Evolutionary conservation across 169 alveolate species (phyloP).

Genomic region (Theileria parva): DNA sequence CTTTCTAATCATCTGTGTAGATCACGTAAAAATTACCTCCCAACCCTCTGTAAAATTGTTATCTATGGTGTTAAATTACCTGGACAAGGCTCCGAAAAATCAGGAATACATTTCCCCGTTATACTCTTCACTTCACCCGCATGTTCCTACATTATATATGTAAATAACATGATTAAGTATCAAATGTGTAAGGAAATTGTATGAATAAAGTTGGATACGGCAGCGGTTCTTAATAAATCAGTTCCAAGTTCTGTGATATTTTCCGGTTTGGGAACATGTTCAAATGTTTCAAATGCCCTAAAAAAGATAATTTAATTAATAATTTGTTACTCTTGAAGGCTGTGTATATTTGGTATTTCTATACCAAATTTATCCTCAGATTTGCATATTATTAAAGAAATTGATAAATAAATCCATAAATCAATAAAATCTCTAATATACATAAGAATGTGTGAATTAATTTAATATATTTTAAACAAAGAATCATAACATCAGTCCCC

Average conservation of each 20-base stretch:
- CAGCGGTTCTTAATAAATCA: conserved; percentile 44
- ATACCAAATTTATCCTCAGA: conserved; percentile 35
- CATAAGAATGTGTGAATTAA: conserved; percentile 9
- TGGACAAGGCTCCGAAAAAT: conserved; percentile 55
- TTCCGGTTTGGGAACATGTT: conserved; percentile 41
- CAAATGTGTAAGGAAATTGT: too few relatives aligned
- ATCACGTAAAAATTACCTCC: conserved; percentile 30
- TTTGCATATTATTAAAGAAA: not conserved
- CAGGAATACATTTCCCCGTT: conserved; percentile 47
- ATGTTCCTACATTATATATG: conserved; percentile 13
- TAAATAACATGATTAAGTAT: too few relatives aligned
- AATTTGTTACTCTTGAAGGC: conserved; percentile 41
- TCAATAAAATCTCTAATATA: not conserved
- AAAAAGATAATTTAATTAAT: not conserved
- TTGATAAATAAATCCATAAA: not conserved
- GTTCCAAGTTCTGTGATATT: conserved; percentile 33
- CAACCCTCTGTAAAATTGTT: conserved; percentile 31
- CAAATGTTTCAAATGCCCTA: conserved; percentile 40
- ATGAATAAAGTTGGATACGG: conserved; percentile 20
- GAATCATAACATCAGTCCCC: conserved; percentile 21
- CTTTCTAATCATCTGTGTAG: conserved; percentile 10
- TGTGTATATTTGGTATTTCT: conserved; percentile 62
- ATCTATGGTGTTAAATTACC: conserved; percentile 1
- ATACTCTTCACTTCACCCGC: conserved; percentile 29
- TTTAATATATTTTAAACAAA: not conserved